Evolutionary conservation across 2,329 filamentous ascomycete genomes (phyloP), one percentile per base, ranked within the genome.

Genomic region (Fusarium drepaniforme): DNA sequence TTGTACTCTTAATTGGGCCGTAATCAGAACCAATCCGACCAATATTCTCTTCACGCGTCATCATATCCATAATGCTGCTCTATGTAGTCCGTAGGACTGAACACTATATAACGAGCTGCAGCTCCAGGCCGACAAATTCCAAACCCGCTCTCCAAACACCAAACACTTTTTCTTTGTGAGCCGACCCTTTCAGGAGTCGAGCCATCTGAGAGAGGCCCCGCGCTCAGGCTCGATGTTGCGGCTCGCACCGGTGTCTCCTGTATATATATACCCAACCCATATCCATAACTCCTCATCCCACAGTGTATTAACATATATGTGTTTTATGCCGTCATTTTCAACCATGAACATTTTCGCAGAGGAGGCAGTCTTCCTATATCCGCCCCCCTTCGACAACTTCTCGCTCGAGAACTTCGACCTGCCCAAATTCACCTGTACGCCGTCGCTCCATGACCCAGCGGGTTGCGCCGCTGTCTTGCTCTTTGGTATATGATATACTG

Each of bases 361-460:
- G 61, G 38, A n/a, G 40, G 37, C 28, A 60, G 57, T 21, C 56
- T 51, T 76, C 58, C 67, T 80, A 87, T 58, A 88, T 89, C 62
- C 83, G 84, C 8, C 86, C 86, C 5, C 90, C 90, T 71, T 90
- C 87, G 12, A 94, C 88, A 68, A 93, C 85, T 80, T 93, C 90
- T 64, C 92, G 85, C 53, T 89, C 91, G 5, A 93, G 82, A n/a
- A 93, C 82, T 79, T 93, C 90, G 64, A 92, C 82, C 80, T 93
- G 88, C 1, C 92, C 92, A 68, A 85, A 88, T 77, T 94, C 92
- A 1, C 86, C 90, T 4, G 91, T 93, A 40, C 93, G 85, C 63
- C 92, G 86, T 40, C 92, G 84, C 81, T 95, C 93, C 75, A 94
- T 84, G 9, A 94, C 89, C 93, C 93, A 94, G 56, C 91, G 84